Evolutionary conservation across 2,329 filamentous ascomycete genomes (phyloP), one percentile per base, ranked within the genome.

Genomic region (Colletotrichum tropicicola): DNA sequence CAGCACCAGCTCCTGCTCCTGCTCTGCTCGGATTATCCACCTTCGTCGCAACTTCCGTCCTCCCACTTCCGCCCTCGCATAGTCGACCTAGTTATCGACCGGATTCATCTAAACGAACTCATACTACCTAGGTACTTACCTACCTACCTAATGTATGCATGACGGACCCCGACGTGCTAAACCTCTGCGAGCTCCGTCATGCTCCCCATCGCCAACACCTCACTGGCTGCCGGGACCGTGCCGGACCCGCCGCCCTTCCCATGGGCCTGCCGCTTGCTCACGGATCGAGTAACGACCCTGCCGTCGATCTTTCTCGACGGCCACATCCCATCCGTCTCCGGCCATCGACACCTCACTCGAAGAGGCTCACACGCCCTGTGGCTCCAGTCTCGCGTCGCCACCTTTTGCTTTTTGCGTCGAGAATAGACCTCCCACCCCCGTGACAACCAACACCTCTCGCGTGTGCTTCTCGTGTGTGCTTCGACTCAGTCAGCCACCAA

Each of bases 41-140:
- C 35, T 57, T 45, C 48, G 4, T 62, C 56, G 45, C 58, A 51
- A 56, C 49, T 62, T 62, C 56, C 61, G 21, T 47, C 44, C 51
- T 56, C 30, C 59, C 51, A 66, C 41, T 52, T 44, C 55, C 39
- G 43, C 59, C 23, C 27, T 27, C 27, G 44, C 64, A 67, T 48
- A 45, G 60, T 30, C 51, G 43, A 30, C 55, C 43, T 15, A 27
- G 65, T 51, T 28, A n/a, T 52, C 49, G 21, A 39, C 65, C 55
- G 59, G 43, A 67, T 59, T 65, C 60, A 60, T 57, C 27, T 56
- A 60, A 21, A 56, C 54, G n/a, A 32, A 41, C 39, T 44, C 21
- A 41, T 35, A 44, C 21, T 56, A n/a, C n/a, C n/a, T n/a, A n/a
- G n/a, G n/a, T n/a, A n/a, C n/a, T n/a, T n/a, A n/a, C n/a, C n/a